Percentiles rank a stretch among this genome's conserved stretches.
Evolutionary conservation across 805 yeast genomes (phyloP).

Genomic region (Saturnispora hagleri): DNA sequence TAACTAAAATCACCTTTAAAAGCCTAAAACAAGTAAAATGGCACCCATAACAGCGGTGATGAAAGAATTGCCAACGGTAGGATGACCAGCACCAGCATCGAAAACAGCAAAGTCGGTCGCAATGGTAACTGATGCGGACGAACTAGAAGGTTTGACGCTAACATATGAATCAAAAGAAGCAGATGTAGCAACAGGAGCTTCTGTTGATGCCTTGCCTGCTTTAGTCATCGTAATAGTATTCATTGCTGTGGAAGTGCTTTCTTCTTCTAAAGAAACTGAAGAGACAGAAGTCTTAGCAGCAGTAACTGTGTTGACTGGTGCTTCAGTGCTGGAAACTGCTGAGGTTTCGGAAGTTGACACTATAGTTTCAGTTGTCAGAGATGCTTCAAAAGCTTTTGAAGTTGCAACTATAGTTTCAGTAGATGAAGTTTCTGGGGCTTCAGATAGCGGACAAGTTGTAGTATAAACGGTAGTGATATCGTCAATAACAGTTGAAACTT

Average conservation of each 20-base stretch:
- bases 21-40: background rate
- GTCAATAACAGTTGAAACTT: constrained; percentile 12
- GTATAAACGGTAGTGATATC: constrained; percentile 19
- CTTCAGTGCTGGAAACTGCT: background rate
- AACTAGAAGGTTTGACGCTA: constrained; percentile 5
- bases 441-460: constrained; percentile 17
- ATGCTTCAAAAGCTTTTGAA: background rate
- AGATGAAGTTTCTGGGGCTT: background rate
- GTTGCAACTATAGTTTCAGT: background rate
- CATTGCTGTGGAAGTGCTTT: background rate
- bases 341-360: constrained; percentile 5
- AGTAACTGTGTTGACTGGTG: constrained; percentile 1
- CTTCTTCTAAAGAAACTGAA: background rate
- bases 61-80: background rate
- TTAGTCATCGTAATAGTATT: background rate
- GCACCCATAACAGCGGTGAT: constrained; percentile 3
- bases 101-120: constrained; percentile 6
- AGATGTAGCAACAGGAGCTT: background rate
- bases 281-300: background rate
- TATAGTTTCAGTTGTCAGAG: background rate
- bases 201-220: background rate
- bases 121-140: constrained; percentile 2
- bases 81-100: constrained; percentile 13
- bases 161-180: constrained; percentile 1
- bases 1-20: background rate